These are phyloP conservation scores for Arachnomyces sp. DNA, from an alignment of 2,329 filamentous ascomycete genomes.

Conservation along the genomic window DNA sequence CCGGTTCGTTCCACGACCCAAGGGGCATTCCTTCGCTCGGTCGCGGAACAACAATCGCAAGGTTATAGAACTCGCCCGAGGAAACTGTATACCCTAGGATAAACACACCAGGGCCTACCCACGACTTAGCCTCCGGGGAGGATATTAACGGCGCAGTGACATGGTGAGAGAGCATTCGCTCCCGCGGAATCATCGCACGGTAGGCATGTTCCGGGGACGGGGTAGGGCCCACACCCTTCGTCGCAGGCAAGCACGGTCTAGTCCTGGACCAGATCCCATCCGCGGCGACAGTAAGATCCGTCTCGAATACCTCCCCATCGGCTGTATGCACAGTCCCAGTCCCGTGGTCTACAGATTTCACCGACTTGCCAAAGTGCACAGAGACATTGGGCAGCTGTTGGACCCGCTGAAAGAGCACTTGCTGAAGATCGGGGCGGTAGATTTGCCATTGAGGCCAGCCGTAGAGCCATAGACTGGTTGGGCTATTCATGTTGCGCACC, in stretches of 20 bases:
- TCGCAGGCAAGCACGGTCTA: too few relatives aligned
- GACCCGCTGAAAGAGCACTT: too few relatives aligned
- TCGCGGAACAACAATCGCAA: conserved; percentile 5
- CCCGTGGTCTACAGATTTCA: too few relatives aligned
- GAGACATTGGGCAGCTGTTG: too few relatives aligned
- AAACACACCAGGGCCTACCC: conserved; percentile 6
- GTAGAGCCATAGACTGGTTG: too few relatives aligned
- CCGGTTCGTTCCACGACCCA: conserved; percentile 29
- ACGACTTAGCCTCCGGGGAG: conserved; percentile 2
- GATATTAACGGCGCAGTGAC: conserved; percentile 4
- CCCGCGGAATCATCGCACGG: conserved; percentile 9
- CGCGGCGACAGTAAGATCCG: conserved; percentile 9
- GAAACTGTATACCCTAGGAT: conserved; percentile 7
- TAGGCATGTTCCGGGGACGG: background rate
- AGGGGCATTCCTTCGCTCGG: conserved; percentile 2
- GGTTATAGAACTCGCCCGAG: conserved; percentile 6
- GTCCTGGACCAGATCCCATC: conserved; percentile 4
- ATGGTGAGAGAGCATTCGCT: conserved; percentile 6
- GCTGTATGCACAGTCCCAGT: too few relatives aligned
- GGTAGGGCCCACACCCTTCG: too few relatives aligned
- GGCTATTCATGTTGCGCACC: too few relatives aligned
- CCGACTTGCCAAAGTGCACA: too few relatives aligned
- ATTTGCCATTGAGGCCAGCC: too few relatives aligned
- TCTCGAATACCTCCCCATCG: conserved; percentile 4
- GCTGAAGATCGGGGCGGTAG: too few relatives aligned